Evolutionary conservation across 1,284 basidiomycete species (phyloP), one percentile per base, ranked within the genome.

Genomic region (Cryptococcus floricola): DNA sequence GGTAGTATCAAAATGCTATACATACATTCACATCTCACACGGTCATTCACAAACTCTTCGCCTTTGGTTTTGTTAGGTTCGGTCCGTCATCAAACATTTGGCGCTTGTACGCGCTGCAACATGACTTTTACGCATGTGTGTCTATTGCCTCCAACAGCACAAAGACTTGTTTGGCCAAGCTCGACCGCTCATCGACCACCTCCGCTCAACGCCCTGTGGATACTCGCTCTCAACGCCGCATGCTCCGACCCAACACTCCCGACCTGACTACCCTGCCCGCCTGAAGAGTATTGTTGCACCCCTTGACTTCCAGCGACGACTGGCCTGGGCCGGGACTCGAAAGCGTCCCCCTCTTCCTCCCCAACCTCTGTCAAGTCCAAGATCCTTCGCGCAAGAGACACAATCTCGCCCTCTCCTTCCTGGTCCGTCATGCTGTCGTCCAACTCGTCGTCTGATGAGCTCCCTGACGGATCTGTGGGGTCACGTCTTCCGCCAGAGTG

Each of bases 291-390:
- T 27, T 58, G 53, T 19, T 57, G 54, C n/a, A 51, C 50, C 28
- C 53, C 54, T n/a, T 44, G 19, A 14, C 38, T 50, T n/a, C 14
- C 51, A 46, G 46, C 44, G 39, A 52, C 43, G 19, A 52, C 39
- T 16, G 28, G 25, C 47, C 59, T 52, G 27, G 43, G 56, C 46
- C 49, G 42, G 39, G 55, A 47, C n/a, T 57, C 44, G 16, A 39
- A 27, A 34, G 59, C 59, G 12, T 51, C 56, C 13, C 58, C 57
- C 51, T 63, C 75, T 27, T 72, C 67, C 48, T 84, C 82, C 39
- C 83, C 84, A 60, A 84, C 83, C 44, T 92, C 90, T 10, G 89
- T 85, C 64, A 92, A 84, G 64, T 92, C 90, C 56, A 94, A 76
- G 58, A 95, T 95, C 64, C 90, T 84, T 53, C 87, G 81, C 16